Base-by-base conservation (phyloP, 228 moss, liverwort and hornwort genomes). In the Sphagnum magellanicum region DNA sequence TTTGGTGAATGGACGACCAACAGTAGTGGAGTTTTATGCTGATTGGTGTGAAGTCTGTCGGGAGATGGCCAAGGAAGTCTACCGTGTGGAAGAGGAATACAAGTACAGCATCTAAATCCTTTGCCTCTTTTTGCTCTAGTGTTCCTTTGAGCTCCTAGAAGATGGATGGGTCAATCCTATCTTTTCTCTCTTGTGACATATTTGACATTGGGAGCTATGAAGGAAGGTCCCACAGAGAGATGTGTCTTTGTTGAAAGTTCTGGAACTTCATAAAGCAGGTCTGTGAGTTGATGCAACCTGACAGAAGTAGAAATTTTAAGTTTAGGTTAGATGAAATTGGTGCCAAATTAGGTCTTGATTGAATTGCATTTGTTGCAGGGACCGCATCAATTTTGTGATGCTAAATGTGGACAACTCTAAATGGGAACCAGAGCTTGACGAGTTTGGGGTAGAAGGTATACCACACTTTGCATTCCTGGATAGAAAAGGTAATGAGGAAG, bases 11-110 rank as follows among this genome's bases (percentile, higher is more conserved):
- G 94, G 94, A 52, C 86, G 83, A 75, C 98, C 98, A 5, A 98
- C 98, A 59, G 91, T 98, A 46, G 75, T 98, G 60, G 98, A 98
- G 74, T 98, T 98, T 32, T 98, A 98, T 70, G 92, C 98, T 17
- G 90, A 98, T 73, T 98, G 98, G 98, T 98, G 98, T 70, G 98
- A 94, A 79, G 98, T 98, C 52, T 94, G 98, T 82, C 90, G 90
- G 5, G 98, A 98, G 76, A 90, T 86, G 79, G 94, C 98, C 11
- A 87, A 81, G 74, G 98, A 98, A 78, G 90, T 94, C 6, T 98
- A 90, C 51, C 73, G 81, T 77, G 83, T 98, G 66, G 94, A 98
- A 80, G 85, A 94, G 79, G 94, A 98, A 69, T 98, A 92, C 74
- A 92, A 81, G 95, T 95, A 77, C 77, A 79, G 62, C 68, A 51